phyloP scores from a whole-genome alignment of 2,329 filamentous ascomycete species.

The Fusarium proliferatum region DNA sequence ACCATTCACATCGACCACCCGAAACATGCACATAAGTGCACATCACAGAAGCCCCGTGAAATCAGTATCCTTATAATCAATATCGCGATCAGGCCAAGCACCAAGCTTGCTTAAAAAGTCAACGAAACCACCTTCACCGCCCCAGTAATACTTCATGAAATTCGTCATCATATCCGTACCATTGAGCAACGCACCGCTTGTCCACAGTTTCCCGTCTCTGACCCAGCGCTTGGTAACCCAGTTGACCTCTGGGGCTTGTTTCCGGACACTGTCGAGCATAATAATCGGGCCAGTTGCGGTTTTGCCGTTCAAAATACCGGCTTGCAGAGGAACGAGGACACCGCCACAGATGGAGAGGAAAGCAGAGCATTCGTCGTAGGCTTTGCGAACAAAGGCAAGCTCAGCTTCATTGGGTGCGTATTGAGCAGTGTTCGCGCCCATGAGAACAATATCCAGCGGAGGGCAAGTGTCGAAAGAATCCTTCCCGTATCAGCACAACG shows the following conservation, averaged over 20 bases:
- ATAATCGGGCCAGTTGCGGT: slow-evolving; percentile 51
- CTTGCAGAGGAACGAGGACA: slow-evolving; percentile 45
- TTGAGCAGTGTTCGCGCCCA: slow-evolving; percentile 49
- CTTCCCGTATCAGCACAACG: slow-evolving; percentile 30
- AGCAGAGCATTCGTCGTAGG: slow-evolving; percentile 49
- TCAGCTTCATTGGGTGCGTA: slow-evolving; percentile 50
- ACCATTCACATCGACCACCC: fast-evolving
- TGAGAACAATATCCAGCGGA: slow-evolving; percentile 54
- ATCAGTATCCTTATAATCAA: slow-evolving; percentile 49
- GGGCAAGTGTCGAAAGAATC: slow-evolving; percentile 55
- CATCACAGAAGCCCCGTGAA: neutral
- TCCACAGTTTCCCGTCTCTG: slow-evolving; percentile 53
- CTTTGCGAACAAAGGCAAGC: slow-evolving; percentile 51
- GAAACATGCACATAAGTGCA: fast-evolving
- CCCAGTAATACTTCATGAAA: slow-evolving; percentile 48
- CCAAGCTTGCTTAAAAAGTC: slow-evolving; percentile 33
- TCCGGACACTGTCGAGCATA: slow-evolving; percentile 43
- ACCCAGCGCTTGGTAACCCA: slow-evolving; percentile 55
- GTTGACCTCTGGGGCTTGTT: slow-evolving; percentile 44
- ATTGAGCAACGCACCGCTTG: slow-evolving; percentile 50
- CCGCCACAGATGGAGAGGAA: slow-evolving; percentile 56
- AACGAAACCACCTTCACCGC: slow-evolving; percentile 36
- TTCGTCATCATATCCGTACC: slow-evolving; percentile 50
- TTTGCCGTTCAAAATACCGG: slow-evolving; percentile 53
- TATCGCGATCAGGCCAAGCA: slow-evolving; percentile 45